phyloP scores from a whole-genome alignment of 768 basidiomycete species.

The Exsudoporus frostii region DNA sequence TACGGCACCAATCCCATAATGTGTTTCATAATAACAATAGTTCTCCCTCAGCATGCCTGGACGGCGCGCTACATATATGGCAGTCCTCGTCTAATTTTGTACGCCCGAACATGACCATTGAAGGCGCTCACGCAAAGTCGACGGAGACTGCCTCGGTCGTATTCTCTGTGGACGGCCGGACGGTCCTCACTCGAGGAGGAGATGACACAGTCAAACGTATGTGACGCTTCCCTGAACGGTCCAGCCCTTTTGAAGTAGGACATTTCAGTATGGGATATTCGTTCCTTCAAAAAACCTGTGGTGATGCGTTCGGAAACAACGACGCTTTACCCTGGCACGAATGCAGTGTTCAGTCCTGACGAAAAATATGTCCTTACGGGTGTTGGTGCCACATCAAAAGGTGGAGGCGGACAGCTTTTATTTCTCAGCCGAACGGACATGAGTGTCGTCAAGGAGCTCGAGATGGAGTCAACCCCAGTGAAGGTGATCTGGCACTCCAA shows the following conservation, averaged over 20 bases:
- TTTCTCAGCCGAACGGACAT: conserved; percentile 71
- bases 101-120: conserved; percentile 80
- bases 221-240: conserved; percentile 33
- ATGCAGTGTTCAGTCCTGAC: conserved; percentile 93
- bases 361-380: conserved; percentile 89
- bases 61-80: conserved; percentile 95
- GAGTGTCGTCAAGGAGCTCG: conserved; percentile 63
- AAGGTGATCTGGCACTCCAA: conserved; percentile 93
- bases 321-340: conserved; percentile 88
- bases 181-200: conserved; percentile 84
- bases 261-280: conserved; percentile 85
- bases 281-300: conserved; percentile 87
- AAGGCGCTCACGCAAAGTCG: conserved; percentile 83
- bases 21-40: not conserved
- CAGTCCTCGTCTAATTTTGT: conserved; percentile 90
- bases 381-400: conserved; percentile 62
- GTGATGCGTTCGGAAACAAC: conserved; percentile 58
- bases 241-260: not conserved
- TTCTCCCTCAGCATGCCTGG: conserved; percentile 65
- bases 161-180: conserved; percentile 86
- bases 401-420: conserved; percentile 65
- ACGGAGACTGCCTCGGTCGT: conserved; percentile 84
- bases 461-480: conserved; percentile 77
- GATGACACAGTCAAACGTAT: conserved; percentile 94
- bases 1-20: conserved; percentile 8